Conservation (phyloP, 495 filamentous ascomycete genomes). For the Beverwykella pulmonaria region DNA sequence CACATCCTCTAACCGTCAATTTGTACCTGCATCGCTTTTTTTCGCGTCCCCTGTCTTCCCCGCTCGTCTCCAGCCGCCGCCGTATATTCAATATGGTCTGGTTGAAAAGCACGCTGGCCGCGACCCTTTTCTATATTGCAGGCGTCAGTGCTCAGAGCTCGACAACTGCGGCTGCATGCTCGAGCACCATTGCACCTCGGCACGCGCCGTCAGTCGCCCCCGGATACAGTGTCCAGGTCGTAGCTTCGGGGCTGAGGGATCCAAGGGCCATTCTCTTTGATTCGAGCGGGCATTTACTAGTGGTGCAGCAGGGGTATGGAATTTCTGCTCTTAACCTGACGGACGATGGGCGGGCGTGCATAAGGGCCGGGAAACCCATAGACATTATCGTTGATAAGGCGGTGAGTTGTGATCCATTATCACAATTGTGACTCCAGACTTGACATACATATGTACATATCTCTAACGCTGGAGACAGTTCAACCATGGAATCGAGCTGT, state of each 20-base stretch:
- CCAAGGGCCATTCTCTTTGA: slow-evolving; percentile 68
- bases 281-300: slow-evolving; percentile 59
- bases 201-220: slow-evolving; percentile 55
- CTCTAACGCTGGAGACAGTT: slow-evolving; percentile 46
- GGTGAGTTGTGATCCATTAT: slow-evolving; percentile 43
- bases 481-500: slow-evolving; percentile 70
- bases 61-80: neutral
- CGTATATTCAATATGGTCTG: slow-evolving; percentile 12
- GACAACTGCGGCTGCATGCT: slow-evolving; percentile 32
- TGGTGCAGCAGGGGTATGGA: slow-evolving; percentile 59
- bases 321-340: slow-evolving; percentile 57
- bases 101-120: slow-evolving; percentile 26
- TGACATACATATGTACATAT: neutral
- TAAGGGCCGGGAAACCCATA: slow-evolving; percentile 40
- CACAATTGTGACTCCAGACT: slow-evolving; percentile 3
- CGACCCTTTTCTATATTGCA: slow-evolving; percentile 6
- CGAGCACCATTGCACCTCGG: slow-evolving; percentile 38
- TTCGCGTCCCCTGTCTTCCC: neutral
- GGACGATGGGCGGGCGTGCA: slow-evolving; percentile 56
- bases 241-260: slow-evolving; percentile 54
- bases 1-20: neutral
- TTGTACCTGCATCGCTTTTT: slow-evolving; percentile 10
- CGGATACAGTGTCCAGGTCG: slow-evolving; percentile 61
- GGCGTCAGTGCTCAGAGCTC: slow-evolving; percentile 27
- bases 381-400: slow-evolving; percentile 39